Evolutionary conservation across 768 basidiomycete genomes (phyloP), one percentile per base, ranked within the genome.

Genomic region (Auricularia auricula-judae): DNA sequence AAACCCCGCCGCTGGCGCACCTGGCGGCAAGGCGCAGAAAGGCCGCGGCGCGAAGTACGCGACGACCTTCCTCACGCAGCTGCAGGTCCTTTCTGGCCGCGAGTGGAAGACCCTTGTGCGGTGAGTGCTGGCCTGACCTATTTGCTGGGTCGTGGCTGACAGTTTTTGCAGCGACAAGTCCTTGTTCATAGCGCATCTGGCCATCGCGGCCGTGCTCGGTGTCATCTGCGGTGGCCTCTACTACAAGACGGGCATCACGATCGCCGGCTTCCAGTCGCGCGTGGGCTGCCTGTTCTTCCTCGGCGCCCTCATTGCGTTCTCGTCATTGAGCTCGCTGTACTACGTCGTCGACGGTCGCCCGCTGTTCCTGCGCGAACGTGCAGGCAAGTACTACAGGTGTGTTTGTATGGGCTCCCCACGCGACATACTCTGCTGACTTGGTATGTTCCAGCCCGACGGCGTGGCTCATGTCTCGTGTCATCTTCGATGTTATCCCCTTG

Each of bases 251-350:
- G 83, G 81, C 42, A 76, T 83, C 21, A 88, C 84, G 3, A 96
- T 97, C 67, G 90, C 93, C 33, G 94, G 94, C 1, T 97, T 97
- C 80, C 94, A 97, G 72, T 89, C 88, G 43, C 83, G 95, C 36
- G 82, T 98, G n/a, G 95, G 95, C 36, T 91, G 89, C 68, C 75
- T 98, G 51, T 97, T 98, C 81, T 98, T 98, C 84, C 73, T 97
- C 70, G 94, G 94, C 39, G 86, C 93, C 14, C 81, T 98, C 34
- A 85, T 97, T 61, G 91, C 95, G 0, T 97, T 98, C 75, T 93
- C 91, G 1, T 84, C 91, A 3, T 77, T 98, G 53, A 95, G 93
- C 69, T 93, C 95, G 0, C 73, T 98, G 65, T 91, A 93, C 73
- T 94, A 95, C 66, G 80, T 97, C 56, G 85, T 94, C 2, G 88